These are phyloP conservation scores for Dianthus caryophyllus DNA, from an alignment of 148 eudicot genomes.

Conservation along the genomic window DNA sequence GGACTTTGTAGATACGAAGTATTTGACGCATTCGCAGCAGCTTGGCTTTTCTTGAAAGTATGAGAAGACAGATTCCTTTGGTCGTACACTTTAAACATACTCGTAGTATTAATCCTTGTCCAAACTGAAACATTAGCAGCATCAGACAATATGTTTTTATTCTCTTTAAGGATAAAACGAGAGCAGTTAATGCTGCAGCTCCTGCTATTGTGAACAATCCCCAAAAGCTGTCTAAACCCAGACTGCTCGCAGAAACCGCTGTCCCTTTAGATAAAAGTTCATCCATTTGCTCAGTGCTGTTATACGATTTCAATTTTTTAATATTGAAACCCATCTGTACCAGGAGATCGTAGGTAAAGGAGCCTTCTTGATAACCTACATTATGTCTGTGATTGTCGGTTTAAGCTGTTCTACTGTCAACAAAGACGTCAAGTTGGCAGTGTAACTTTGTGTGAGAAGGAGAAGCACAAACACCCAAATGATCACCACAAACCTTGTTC, in stretches of 20 bases:
- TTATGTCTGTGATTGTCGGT: constrained; percentile 38
- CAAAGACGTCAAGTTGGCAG: constrained; percentile 59
- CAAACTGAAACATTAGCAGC: constrained; percentile 11
- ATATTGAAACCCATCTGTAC: constrained; percentile 13
- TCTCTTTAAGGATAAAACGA: constrained; percentile 19
- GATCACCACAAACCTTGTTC: constrained; percentile 55
- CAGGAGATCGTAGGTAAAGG: constrained; percentile 33
- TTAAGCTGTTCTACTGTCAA: constrained; percentile 50
- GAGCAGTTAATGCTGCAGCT: constrained; percentile 19
- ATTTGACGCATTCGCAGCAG: constrained; percentile 10
- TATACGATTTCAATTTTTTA: constrained; percentile 22
- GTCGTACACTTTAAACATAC: constrained; percentile 19
- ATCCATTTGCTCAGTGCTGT: constrained; percentile 18
- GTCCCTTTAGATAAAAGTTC: constrained; percentile 26
- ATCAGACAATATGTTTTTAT: constrained; percentile 18
- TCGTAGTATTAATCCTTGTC: constrained; percentile 17
- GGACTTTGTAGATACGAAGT: constrained; percentile 24
- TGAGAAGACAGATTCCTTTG: constrained; percentile 24
- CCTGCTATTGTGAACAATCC: constrained; percentile 31
- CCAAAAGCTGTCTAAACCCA: constrained; percentile 31
- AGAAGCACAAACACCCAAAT: constrained; percentile 64
- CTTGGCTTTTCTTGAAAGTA: constrained; percentile 21
- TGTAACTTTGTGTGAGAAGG: constrained; percentile 55
- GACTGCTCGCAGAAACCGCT: constrained; percentile 18
- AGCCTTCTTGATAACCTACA: constrained; percentile 40